phyloP scores from a whole-genome alignment of 805 yeast genomes.

The Diddensiella santjacobensis region DNA sequence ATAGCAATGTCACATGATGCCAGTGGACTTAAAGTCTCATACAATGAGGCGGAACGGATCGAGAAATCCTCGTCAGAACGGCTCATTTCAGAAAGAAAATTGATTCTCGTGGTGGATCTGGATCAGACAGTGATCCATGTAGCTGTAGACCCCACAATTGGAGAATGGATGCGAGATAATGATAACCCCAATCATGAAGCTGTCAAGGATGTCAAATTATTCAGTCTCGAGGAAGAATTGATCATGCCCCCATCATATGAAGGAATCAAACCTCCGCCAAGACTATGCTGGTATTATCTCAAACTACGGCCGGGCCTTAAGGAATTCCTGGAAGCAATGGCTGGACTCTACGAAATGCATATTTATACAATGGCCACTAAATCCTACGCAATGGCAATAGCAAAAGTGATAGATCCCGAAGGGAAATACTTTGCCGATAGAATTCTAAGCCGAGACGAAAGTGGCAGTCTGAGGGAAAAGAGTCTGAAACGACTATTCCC shows the following conservation, averaged over 20 bases:
- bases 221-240: conserved; percentile 62
- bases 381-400: conserved; percentile 85
- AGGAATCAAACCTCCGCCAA: conserved; percentile 54
- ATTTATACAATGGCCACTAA: conserved; percentile 98
- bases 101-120: conserved; percentile 89
- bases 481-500: conserved; percentile 87
- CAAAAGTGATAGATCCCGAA: conserved; percentile 85
- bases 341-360: conserved; percentile 77
- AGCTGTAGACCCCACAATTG: conserved; percentile 95
- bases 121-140: conserved; percentile 98
- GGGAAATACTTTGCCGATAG: conserved; percentile 87
- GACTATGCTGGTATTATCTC: conserved; percentile 79
- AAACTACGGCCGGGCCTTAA: conserved; percentile 84
- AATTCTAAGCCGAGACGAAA: conserved; percentile 88
- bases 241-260: conserved; percentile 44
- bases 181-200: conserved; percentile 80
- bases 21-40: conserved; percentile 75
- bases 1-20: conserved; percentile 88
- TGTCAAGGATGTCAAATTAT: conserved; percentile 74
- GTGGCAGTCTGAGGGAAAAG: conserved; percentile 88
- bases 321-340: conserved; percentile 62
- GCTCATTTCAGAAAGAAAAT: conserved; percentile 57
- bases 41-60: conserved; percentile 80
- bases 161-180: conserved; percentile 91
- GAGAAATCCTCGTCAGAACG: conserved; percentile 64